Evolutionary conservation across 31 red algal genomes (phyloP), one percentile per base, ranked within the genome.

Genomic region (Bonnemaisonia californica): DNA sequence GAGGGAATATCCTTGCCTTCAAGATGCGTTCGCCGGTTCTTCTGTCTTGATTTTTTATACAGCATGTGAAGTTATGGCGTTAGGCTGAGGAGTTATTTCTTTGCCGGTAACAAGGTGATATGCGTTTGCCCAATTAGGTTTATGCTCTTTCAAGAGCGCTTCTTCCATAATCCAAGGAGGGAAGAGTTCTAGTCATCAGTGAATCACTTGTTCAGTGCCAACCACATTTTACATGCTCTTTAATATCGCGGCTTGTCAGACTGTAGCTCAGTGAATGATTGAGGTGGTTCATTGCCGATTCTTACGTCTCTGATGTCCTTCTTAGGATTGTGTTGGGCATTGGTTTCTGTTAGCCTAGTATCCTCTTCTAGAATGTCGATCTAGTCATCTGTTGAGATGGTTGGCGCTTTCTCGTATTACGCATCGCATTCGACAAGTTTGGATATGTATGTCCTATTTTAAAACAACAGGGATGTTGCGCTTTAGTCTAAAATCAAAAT

Each of bases 1-100:
- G 1, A 4, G 19, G 64, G 7, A 69, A 4, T 8, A 69, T 24
- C 33, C 4, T 0, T 9, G 29, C 0, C 33, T 69, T 69, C 8
- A 69, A 19, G 7, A 5, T 19, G 21, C 39, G 21, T 27, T 36
- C 0, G 31, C 64, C 29, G 32, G 4, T 69, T 69, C 64, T 5
- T 36, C 29, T 9, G 9, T 24, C 26, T 54, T 69, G 31, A 69
- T 0, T 19, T 69, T 69, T 8, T 69, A 69, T 27, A 69, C 33
- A 8, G 39, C 64, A 33, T 69, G 64, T 36, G 77, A 66, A 19
- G 77, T 0, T 19, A 66, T 66, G 1, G 51, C 8, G 59, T 81
- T 81, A n/a, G 77, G 32, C 18, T 27, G 0, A 16, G 13, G 59
- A 0, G 60, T 59, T 9, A 81, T 35, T 11, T 65, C 40, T 3